These are phyloP conservation scores for Quercus lobata DNA, from an alignment of 331 rosid species.

Conservation along the genomic window DNA sequence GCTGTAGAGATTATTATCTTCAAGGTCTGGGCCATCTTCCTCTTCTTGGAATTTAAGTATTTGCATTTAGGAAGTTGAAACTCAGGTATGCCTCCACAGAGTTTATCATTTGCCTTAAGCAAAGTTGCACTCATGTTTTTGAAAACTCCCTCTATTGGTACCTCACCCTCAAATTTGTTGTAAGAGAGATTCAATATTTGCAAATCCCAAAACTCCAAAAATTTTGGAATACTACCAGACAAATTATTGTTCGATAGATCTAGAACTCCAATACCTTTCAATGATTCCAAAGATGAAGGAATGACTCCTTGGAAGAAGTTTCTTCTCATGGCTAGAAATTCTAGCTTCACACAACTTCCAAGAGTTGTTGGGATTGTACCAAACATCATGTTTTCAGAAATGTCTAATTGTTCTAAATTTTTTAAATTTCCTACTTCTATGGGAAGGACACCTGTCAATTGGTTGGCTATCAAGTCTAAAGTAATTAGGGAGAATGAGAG, in stretches of 20 bases:
- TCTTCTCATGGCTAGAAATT: neutral
- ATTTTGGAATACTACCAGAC: neutral
- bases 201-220: neutral
- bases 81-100: neutral
- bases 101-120: neutral
- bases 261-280: neutral
- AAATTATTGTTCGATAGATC: constrained; percentile 8
- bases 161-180: neutral
- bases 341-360: neutral
- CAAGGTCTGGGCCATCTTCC: neutral
- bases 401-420: neutral
- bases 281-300: neutral
- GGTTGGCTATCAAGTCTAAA: neutral
- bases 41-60: neutral
- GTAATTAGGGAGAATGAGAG: neutral
- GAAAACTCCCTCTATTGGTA: neutral
- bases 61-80: neutral
- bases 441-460: neutral
- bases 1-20: neutral
- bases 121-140: neutral
- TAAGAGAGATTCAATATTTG: neutral
- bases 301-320: neutral
- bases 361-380: neutral
- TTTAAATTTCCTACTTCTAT: neutral
- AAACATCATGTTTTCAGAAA: neutral